Conservation (phyloP, 1,284 basidiomycete species). For the Leccinum subatratum region DNA sequence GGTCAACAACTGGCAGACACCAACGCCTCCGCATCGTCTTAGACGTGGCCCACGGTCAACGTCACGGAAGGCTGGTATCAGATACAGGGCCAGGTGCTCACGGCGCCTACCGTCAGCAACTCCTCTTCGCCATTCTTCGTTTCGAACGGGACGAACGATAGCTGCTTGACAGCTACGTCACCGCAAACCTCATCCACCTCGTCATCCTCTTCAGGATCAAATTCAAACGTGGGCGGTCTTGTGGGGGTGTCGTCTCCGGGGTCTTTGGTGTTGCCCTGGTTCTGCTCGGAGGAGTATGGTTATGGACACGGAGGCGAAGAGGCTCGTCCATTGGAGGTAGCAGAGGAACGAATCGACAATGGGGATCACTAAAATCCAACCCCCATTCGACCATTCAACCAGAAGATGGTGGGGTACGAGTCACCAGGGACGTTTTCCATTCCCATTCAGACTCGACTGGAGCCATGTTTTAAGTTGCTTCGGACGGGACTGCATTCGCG, state of each 20-base stretch:
- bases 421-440: constrained; percentile 14
- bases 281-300: constrained; percentile 31
- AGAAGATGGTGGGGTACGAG: neutral
- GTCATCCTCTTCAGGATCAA: constrained; percentile 14
- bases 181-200: constrained; percentile 17
- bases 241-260: constrained; percentile 42
- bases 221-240: constrained; percentile 37
- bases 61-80: constrained; percentile 43
- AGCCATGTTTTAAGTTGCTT: constrained; percentile 13
- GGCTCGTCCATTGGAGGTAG: neutral
- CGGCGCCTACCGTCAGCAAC: constrained; percentile 4
- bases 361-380: constrained; percentile 29
- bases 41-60: constrained; percentile 36
- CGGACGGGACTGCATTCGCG: constrained; percentile 16
- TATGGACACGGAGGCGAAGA: constrained; percentile 30
- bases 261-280: constrained; percentile 30
- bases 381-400: constrained; percentile 19
- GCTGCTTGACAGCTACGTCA: constrained; percentile 33
- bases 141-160: constrained; percentile 34
- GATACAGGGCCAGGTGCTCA: constrained; percentile 24
- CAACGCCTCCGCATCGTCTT: constrained; percentile 15
- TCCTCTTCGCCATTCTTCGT: constrained; percentile 40
- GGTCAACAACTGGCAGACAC: constrained; percentile 23
- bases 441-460: constrained; percentile 23
- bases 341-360: constrained; percentile 12